Base-by-base conservation (phyloP, 371 early-diverging fungal genomes). In the Mortierella sp. region DNA sequence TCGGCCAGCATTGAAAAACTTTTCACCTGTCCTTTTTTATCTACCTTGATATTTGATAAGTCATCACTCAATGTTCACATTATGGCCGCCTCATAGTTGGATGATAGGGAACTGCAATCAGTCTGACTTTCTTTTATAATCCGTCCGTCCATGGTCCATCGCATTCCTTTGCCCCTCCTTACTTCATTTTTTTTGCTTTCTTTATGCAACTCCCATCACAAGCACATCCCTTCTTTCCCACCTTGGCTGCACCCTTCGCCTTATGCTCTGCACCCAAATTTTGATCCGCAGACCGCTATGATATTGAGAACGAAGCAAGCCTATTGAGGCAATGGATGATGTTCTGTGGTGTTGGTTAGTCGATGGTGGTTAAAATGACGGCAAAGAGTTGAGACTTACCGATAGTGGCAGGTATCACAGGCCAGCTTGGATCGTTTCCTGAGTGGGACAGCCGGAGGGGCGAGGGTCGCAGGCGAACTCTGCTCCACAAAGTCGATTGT, bases 361-460 rank as follows among this genome's bases (percentile, higher is more conserved):
- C 65, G 21, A 65, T 65, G 38, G 38, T 65, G 21, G 11, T 50
- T 50, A 16, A 11, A 50, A 50, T 2, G 19, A 60, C 16, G 63
- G 34, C 4, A 2, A 19, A 19, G 34, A 9, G 34, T 24, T 21
- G 52, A n/a, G 34, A 78, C 81, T 79, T 73, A 85, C 85, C 85
- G 79, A 71, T 85, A 85, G 57, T 85, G 85, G 45, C 85, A 85
- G 9, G 85, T 81, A 75, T 85, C 85, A 75, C 85, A 85, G 24
- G 85, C 85, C 68, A 85, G 50, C 70, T 85, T 85, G 75, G 85
- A 85, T 60, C 85, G 68, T 65, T 77, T 76, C 44, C 85, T 81
- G 48, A 72, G 73, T 24, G 84, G 80, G 1, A 71, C 74, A 21
- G 73, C 55, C 14, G 75, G n/a, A 63, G 79, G 85, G 21, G 85